Evolutionary conservation across 2,329 filamentous ascomycete species (phyloP).

Genomic region (Botryotinia globosa): DNA sequence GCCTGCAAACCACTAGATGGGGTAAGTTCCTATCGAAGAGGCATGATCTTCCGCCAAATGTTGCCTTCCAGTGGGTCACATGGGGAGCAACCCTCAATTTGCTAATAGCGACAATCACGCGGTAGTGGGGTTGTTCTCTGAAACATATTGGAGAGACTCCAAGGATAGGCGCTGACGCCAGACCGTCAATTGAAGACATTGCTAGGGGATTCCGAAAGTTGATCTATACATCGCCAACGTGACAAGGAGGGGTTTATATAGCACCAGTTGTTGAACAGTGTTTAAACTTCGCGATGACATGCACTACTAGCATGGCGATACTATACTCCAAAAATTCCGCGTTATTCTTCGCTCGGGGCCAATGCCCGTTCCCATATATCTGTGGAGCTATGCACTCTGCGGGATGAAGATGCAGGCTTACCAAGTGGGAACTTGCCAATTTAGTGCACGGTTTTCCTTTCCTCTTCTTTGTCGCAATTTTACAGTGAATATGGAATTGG

Average conservation of each 20-base stretch:
- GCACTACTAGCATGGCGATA: not conserved
- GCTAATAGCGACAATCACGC: not conserved
- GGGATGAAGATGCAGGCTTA: not conserved
- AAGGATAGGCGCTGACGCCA: not conserved
- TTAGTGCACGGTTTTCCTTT: not conserved
- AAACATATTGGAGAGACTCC: not conserved
- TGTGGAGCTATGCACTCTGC: not conserved
- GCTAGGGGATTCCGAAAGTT: not conserved
- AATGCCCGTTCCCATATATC: not conserved
- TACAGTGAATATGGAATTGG: not conserved
- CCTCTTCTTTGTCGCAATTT: not conserved
- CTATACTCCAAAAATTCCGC: not conserved
- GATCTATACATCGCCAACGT: not conserved
- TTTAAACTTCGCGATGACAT: too few species aligned
- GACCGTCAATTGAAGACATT: not conserved
- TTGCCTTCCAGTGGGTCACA: not conserved
- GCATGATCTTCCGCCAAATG: not conserved
- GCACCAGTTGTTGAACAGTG: not conserved
- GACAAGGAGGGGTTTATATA: not conserved
- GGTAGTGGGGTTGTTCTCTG: not conserved
- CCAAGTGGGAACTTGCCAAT: not conserved
- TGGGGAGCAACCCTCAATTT: not conserved
- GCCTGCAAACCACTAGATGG: not conserved
- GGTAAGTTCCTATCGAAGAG: not conserved
- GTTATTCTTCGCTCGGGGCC: not conserved